phyloP scores from a whole-genome alignment of 2,329 filamentous ascomycete genomes.

The Lasiodiplodia gonubiensis region DNA sequence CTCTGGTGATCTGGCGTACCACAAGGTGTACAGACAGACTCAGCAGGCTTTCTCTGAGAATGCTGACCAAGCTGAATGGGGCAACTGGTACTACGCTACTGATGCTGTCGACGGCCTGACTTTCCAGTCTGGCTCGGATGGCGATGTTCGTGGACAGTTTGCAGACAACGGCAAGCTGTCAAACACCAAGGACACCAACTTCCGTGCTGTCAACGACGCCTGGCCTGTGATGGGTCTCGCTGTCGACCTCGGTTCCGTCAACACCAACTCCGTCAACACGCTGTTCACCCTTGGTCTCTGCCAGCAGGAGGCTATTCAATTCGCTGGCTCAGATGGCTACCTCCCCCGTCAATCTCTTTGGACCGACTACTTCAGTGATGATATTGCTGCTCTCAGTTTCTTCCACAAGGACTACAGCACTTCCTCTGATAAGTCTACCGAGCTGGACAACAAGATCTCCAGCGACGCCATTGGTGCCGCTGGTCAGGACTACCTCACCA shows the following conservation, averaged over 20 bases:
- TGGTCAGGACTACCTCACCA: constrained; percentile 55
- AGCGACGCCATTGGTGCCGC: constrained; percentile 52
- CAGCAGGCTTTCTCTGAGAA: constrained; percentile 56
- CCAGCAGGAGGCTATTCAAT: constrained; percentile 58
- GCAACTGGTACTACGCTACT: constrained; percentile 61
- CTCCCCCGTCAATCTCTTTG: constrained; percentile 54
- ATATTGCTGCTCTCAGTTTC: constrained; percentile 52
- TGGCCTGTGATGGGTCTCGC: constrained; percentile 63
- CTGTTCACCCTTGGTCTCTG: constrained; percentile 59
- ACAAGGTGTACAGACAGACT: constrained; percentile 59
- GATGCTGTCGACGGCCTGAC: constrained; percentile 49
- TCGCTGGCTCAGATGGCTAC: constrained; percentile 49
- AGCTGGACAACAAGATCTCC: constrained; percentile 52
- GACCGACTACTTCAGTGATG: constrained; percentile 55
- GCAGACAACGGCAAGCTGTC: constrained; percentile 50
- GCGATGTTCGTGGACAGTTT: constrained; percentile 56
- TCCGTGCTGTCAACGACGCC: constrained; percentile 54
- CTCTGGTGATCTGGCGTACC: constrained; percentile 59
- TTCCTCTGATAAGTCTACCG: constrained; percentile 42
- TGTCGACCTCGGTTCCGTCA: constrained; percentile 55
- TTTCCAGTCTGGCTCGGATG: constrained; percentile 55
- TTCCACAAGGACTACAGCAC: constrained; percentile 56
- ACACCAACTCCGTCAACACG: constrained; percentile 42
- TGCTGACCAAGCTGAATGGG: constrained; percentile 58
- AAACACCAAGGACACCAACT: constrained; percentile 56